Conservation (phyloP, 495 filamentous ascomycete genomes). For the Xeromyces bisporus region DNA sequence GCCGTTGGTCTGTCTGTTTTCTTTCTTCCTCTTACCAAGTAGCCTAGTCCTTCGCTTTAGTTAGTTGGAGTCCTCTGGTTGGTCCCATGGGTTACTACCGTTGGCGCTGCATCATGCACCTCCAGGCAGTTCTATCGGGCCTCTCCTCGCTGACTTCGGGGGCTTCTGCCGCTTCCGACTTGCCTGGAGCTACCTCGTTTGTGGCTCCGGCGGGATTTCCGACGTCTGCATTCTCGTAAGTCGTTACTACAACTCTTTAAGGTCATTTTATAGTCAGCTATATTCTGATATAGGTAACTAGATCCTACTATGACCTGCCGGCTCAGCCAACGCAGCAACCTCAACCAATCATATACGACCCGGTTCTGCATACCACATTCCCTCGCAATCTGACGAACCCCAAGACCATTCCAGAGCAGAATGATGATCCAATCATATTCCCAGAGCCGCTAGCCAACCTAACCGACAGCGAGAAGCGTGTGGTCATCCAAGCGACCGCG, state of each 20-base stretch:
- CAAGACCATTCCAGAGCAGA: constrained; percentile 28
- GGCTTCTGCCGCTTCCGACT: constrained; percentile 1
- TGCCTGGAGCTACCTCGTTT: constrained; percentile 27
- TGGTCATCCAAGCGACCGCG: constrained; percentile 21
- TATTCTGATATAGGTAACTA: constrained; percentile 2
- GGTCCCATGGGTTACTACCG: too few relatives aligned
- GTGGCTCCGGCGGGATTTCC: constrained; percentile 36
- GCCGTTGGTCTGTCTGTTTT: too few relatives aligned
- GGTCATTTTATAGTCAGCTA: not conserved
- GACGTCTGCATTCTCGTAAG: constrained; percentile 32
- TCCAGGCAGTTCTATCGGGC: constrained; percentile 6
- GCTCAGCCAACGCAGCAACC: constrained; percentile 38
- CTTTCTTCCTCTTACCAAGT: too few relatives aligned
- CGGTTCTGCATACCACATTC: constrained; percentile 38
- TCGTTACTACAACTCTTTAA: not conserved
- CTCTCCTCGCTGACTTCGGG: not conserved
- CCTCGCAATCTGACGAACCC: constrained; percentile 40
- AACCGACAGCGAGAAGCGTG: constrained; percentile 18
- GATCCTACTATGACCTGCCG: constrained; percentile 31
- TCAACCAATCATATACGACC: constrained; percentile 39
- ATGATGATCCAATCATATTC: constrained; percentile 33
- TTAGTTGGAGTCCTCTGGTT: too few relatives aligned
- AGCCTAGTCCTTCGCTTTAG: too few relatives aligned
- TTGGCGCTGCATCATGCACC: constrained; percentile 1
- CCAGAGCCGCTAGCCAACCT: constrained; percentile 27